Evolutionary conservation across 331 rosid genomes (phyloP), one percentile per base, ranked within the genome.

Genomic region (Malus hybrid): DNA sequence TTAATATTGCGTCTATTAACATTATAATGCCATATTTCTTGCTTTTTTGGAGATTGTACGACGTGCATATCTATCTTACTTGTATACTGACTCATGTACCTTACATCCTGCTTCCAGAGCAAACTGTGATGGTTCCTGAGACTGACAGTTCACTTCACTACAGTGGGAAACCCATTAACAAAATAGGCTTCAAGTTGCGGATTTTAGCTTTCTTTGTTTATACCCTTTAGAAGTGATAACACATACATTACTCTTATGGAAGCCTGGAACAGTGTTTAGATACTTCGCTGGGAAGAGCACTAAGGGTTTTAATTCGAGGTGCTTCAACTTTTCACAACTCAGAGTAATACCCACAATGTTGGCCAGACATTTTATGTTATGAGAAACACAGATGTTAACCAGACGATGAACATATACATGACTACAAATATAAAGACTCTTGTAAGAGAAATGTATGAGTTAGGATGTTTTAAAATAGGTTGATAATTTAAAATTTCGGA

Each of bases 301-400:
- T 62, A 18, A 1, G 44, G 44, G 11, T 31, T 29, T 32, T 32
- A 64, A 15, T 31, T 7, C 7, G 1, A 64, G 69, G 20, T n/a
- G 14, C 48, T 75, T 50, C 20, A 65, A 52, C 34, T 15, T 65
- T 50, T 48, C 55, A 20, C 46, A 75, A 48, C n/a, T 39, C 56
- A 72, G 28, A 64, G 27, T 32, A 64, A 7, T 20, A 28, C 29
- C 14, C 6, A 59, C 42, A 36, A 72, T 31, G 36, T 34, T 55
- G 29, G 24, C 52, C 20, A 50, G 50, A 11, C 9, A 13, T 19
- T 64, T 64, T 14, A 34, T 68, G 24, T 44, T 32, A 7, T 68
- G 29, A 27, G 48, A 73, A 79, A 27, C 39, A 19, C 46, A 48
- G 59, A 52, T 31, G 73, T n/a, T 54, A n/a, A 66, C 63, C 77